Evolutionary conservation across 2,329 filamentous ascomycete genomes (phyloP), one percentile per base, ranked within the genome.

Genomic region (Penicillium palitans): DNA sequence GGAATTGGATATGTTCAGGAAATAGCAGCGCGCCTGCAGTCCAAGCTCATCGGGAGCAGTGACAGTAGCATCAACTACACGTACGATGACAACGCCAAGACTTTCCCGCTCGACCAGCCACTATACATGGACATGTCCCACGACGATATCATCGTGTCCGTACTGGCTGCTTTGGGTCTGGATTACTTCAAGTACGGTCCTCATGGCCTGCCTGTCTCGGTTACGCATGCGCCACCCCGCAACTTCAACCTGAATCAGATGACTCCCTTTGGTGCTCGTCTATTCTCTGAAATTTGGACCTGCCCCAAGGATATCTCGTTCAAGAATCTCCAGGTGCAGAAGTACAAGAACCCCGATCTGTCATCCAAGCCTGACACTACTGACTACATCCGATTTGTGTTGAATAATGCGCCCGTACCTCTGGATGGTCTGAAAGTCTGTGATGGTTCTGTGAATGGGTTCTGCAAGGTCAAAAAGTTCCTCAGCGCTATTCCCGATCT

Each of bases 241-340:
- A 76, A 75, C 51, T 84, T 84, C 70, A 72, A 76, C n/a, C 72
- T 84, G 17, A 80, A 78, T 1, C 66, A 80, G 46, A 61, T 85
- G 44, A 83, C 81, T 0, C 83, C 83, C 1, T 85, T 84, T 59
- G 82, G 80, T 19, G 82, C 77, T 3, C 77, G 80, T 25, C 73
- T 85, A 33, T 73, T 83, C 52, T 83, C 83, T 1, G 83, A 85
- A 68, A 76, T 83, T 27, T 81, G 84, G 60, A 81, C 80, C 21
- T 84, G 83, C 63, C 69, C 73, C 4, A 59, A 62, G 0, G 39
- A 57, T 3, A 41, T 50, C 2, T 47, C 52, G 1, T 61, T 68
- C 9, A 44, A 74, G 1, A 60, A 78, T 51, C 79, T 83, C 0
- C 64, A 64, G 5, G 68, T 76, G 0, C 75, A 78, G 9, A 55